Evolutionary conservation across 495 filamentous ascomycete species (phyloP), one percentile per base, ranked within the genome.

Genomic region (Hyaloscypha variabilis): DNA sequence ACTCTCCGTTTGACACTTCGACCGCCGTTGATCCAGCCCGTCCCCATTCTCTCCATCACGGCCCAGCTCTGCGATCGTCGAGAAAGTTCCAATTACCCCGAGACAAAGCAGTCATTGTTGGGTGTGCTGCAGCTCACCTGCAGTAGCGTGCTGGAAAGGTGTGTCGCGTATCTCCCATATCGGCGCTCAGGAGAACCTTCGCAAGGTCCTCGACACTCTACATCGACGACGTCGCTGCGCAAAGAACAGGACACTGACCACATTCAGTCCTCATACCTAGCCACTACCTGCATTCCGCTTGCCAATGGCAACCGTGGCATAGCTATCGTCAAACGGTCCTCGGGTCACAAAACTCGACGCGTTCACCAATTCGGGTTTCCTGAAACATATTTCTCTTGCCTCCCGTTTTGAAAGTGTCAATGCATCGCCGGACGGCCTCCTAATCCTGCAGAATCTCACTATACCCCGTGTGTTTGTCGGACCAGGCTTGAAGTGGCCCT

Each of bases 281-380:
- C 10, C 49, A 52, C 24, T 30, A 63, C 64, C 49, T 63, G 64
- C 68, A 67, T 64, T 42, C 26, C 17, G 17, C 30, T 52, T 24
- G 24, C 62, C 61, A 70, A 70, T 70, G 65, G 65, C 58, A 55
- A 31, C 21, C 50, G 21, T 25, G 31, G 36, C 65, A 68, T 71
- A 67, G 62, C 28, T 56, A n/a, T 64, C 50, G 34, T 63, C 61
- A 66, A 63, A 68, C 69, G 50, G 49, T n/a, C 31, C 53, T 61
- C 61, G 62, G 65, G 26, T 53, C 68, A 52, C 58, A 58, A 31
- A n/a, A 11, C 30, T 39, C 49, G 58, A 42, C 62, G 52, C 59
- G 53, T 63, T 36, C 30, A n/a, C 66, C 23, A 21, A 57, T 55
- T 59, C 51, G 34, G 36, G 31, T 25, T 30, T 21, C 39, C 58